Evolutionary conservation across 108 stramenopile genomes (phyloP).

Genomic region (Skeletonema menzelii): DNA sequence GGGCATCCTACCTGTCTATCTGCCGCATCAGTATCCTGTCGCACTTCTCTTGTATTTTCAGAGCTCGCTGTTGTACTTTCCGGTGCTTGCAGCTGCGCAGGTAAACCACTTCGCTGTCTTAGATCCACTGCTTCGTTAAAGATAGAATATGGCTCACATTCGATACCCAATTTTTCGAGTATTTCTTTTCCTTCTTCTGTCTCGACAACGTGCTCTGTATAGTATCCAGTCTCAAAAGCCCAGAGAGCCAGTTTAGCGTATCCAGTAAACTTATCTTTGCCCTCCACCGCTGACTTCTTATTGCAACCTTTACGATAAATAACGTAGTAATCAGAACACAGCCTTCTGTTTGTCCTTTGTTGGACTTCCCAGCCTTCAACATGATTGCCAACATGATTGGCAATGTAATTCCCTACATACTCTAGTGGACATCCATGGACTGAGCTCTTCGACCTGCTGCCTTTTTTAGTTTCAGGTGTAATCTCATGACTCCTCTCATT

Average conservation of each 20-base stretch:
- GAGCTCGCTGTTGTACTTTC: not conserved
- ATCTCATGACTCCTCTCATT: not conserved
- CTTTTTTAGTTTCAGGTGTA: not conserved
- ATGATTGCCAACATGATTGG: not conserved
- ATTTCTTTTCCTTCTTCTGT: not conserved
- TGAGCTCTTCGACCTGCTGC: not conserved
- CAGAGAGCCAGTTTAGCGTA: not conserved
- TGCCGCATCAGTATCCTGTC: not conserved
- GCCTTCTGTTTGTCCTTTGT: not conserved
- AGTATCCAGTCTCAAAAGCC: not conserved
- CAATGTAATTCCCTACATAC: not conserved
- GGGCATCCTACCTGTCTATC: not conserved
- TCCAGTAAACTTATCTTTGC: conserved; percentile 3
- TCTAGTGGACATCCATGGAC: not conserved
- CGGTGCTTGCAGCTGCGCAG: not conserved
- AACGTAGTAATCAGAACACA: not conserved
- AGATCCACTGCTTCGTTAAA: not conserved
- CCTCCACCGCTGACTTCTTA: conserved; percentile 4
- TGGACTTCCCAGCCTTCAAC: not conserved
- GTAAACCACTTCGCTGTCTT: not conserved
- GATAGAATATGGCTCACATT: not conserved
- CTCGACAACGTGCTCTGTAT: not conserved
- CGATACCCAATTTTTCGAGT: conserved; percentile 1
- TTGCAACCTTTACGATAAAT: not conserved
- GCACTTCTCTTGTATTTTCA: too few relatives aligned